A percentile compares a stretch with the other conserved stretches of the same genome.
phyloP scores from a whole-genome alignment of 179 eudicot genomes.

The Nepenthes alata region DNA sequence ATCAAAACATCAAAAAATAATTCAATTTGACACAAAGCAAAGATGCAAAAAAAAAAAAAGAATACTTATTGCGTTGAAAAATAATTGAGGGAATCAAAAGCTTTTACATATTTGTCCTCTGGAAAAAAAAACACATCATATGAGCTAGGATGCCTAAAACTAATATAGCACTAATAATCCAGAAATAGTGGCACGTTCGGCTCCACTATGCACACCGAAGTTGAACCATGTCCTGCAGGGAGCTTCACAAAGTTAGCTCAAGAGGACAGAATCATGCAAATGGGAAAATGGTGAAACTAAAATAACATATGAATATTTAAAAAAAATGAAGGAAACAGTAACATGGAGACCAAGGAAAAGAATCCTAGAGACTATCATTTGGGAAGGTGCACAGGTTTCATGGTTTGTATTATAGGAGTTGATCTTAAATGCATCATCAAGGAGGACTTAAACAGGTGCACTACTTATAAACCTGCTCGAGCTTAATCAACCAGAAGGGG shows the following conservation, averaged over 20 bases:
- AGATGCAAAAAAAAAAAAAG: background rate
- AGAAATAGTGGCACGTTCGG: constrained; percentile 31
- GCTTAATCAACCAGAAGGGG: too few relatives aligned
- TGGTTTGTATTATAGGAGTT: too few relatives aligned
- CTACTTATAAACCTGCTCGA: too few relatives aligned
- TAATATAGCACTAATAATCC: constrained; percentile 19
- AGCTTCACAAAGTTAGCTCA: constrained; percentile 25
- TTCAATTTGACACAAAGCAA: constrained; percentile 3
- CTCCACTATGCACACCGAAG: constrained; percentile 38
- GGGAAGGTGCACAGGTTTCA: too few relatives aligned
- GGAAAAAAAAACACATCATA: constrained; percentile 7
- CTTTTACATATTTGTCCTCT: constrained; percentile 9
- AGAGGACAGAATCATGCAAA: constrained; percentile 13
- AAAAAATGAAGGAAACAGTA: background rate
- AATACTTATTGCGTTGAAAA: background rate
- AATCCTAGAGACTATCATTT: too few relatives aligned
- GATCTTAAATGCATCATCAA: too few relatives aligned
- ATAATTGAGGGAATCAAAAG: constrained; percentile 4
- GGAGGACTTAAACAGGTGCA: too few relatives aligned
- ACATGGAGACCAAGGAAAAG: background rate
- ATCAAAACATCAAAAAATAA: constrained; percentile 5
- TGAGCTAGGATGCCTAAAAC: constrained; percentile 12
- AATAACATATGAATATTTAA: too few relatives aligned
- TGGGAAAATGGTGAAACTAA: background rate
- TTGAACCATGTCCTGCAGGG: constrained; percentile 45